Conservation (phyloP, 2,329 filamentous ascomycete genomes). For the Alternaria ventricosa region DNA sequence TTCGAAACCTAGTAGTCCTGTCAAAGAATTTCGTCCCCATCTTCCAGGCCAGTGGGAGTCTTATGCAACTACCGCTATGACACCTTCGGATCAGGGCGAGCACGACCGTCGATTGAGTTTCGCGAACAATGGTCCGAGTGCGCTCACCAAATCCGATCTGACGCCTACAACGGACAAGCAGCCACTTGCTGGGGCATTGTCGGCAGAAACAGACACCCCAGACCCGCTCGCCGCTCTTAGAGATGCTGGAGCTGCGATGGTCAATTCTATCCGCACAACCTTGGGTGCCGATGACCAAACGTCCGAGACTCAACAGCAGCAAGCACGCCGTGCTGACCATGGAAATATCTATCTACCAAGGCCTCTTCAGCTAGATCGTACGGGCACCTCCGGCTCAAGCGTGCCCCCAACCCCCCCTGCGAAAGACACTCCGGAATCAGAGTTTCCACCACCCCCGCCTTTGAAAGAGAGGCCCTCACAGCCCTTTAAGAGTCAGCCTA, state of each 20-base stretch:
- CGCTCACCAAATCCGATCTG: conserved; percentile 40
- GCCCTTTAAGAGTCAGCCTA: conserved; percentile 12
- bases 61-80: conserved; percentile 50
- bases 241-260: conserved; percentile 57
- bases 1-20: conserved; percentile 45
- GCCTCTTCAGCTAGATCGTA: conserved; percentile 49
- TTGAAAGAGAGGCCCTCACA: conserved; percentile 49
- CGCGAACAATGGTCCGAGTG: conserved; percentile 11
- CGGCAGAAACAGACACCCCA: conserved; percentile 15
- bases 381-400: conserved; percentile 44
- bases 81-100: conserved; percentile 38
- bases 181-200: conserved; percentile 27
- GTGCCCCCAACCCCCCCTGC: conserved; percentile 55
- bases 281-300: conserved; percentile 39
- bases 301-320: conserved; percentile 18
- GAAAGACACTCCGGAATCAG: conserved; percentile 50
- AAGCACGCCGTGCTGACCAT: conserved; percentile 10
- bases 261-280: conserved; percentile 52
- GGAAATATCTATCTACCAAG: conserved; percentile 48
- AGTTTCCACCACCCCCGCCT: conserved; percentile 37
- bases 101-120: conserved; percentile 35
- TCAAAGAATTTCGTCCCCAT: conserved; percentile 56
- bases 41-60: conserved; percentile 63
- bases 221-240: conserved; percentile 54
- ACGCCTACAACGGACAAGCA: conserved; percentile 48